Evolutionary conservation across 768 basidiomycete genomes (phyloP), one percentile per base, ranked within the genome.

Genomic region (Gloeophyllum trabeum): DNA sequence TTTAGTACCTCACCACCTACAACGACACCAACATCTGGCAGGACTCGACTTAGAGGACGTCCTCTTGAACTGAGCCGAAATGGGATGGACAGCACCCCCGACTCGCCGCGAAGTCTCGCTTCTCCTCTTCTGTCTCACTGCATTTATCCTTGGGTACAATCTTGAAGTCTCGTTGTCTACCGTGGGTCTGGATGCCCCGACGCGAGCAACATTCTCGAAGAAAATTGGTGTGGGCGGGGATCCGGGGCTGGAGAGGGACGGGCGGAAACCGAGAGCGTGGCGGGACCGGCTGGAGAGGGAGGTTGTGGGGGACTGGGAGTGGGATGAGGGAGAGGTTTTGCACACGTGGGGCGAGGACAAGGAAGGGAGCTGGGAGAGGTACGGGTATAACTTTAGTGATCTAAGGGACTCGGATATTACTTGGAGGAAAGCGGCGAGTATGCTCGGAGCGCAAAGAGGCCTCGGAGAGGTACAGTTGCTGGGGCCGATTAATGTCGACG

Each of bases 121-220:
- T 50, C 52, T 85, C 46, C 62, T 87, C 25, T 73, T 81, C 50
- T 74, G 79, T 6, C 56, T 86, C 24, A 64, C 74, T 13, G 59
- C 76, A 39, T 85, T 89, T 54, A 60, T 82, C 22, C 58, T 91
- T 35, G 73, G 85, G 28, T 85, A 80, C 56, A 84, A 90, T 60
- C 61, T 87, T 46, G 81, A 86, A 57, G 57, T 68, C 2, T 76
- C 82, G 0, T 61, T 86, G 4, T 65, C 67, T 34, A 61, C 28
- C 19, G 34, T 37, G 4, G 22, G 19, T 13, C 26, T 20, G 2
- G 24, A 32, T 0, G 42, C 47, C 24, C 4, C 24, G 6, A 12
- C 12, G 18, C n/a, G 16, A 7, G 35, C 40, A 26, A 35, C 14
- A 19, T 39, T 36, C 10, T 10, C 28, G 10, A 32, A 32, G 23